Conservation (phyloP, 495 filamentous ascomycete genomes). For the Aspergillus funiculosus region DNA sequence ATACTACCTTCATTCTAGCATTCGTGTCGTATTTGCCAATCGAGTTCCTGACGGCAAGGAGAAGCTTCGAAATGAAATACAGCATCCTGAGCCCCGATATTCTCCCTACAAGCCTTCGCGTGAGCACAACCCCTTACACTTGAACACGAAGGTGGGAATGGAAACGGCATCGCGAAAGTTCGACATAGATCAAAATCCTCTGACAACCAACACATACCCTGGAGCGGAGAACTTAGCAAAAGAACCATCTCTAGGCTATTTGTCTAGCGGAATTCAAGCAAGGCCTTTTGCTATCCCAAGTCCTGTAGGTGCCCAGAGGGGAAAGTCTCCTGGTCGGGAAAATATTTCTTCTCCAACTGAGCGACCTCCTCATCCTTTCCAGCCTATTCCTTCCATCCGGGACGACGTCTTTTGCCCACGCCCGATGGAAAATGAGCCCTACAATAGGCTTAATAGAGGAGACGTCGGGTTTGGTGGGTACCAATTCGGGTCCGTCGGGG, state of each 20-base stretch:
- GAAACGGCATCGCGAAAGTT: constrained; percentile 54
- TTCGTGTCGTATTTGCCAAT: constrained; percentile 96
- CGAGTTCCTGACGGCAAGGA: constrained; percentile 96
- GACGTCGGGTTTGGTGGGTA: constrained; percentile 61
- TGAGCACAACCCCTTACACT: constrained; percentile 29
- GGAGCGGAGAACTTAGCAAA: not conserved
- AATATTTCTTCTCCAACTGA: not conserved
- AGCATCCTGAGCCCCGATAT: constrained; percentile 81
- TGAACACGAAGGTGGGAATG: constrained; percentile 38
- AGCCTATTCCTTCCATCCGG: constrained; percentile 21
- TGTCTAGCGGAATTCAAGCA: not conserved
- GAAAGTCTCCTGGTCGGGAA: not conserved
- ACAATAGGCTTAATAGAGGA: constrained; percentile 63
- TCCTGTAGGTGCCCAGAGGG: not conserved
- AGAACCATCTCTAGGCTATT: not conserved
- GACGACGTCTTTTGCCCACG: constrained; percentile 20
- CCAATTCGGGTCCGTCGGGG: constrained; percentile 36
- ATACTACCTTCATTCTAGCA: constrained; percentile 84
- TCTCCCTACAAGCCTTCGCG: constrained; percentile 70
- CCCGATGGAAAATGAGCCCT: constrained; percentile 30
- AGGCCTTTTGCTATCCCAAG: not conserved
- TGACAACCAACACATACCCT: constrained; percentile 8
- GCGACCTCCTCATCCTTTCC: constrained; percentile 18
- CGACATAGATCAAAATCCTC: constrained; percentile 49
- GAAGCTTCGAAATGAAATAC: constrained; percentile 83